Conservation (phyloP, 306 rosid genomes). For the Sesbania bispinosa region DNA sequence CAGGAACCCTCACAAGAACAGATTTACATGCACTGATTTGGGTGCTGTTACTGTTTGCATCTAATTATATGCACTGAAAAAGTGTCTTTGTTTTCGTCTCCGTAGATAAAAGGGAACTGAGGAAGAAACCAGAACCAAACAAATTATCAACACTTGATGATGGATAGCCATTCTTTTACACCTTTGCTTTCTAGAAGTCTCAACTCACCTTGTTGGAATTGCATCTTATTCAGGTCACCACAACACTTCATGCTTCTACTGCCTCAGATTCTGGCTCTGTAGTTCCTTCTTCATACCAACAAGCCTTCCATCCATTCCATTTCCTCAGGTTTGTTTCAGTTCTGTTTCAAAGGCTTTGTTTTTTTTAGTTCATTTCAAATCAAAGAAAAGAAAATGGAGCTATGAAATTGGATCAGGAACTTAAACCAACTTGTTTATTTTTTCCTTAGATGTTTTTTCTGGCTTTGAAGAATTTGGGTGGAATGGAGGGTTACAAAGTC, state of each 20-base stretch:
- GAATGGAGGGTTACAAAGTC: conserved; percentile 5
- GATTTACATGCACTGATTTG: not conserved
- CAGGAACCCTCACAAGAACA: not conserved
- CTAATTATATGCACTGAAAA: not conserved
- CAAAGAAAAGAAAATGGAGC: not conserved
- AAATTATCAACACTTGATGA: conserved; percentile 4
- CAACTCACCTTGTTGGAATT: conserved; percentile 19
- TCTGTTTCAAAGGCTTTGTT: not conserved
- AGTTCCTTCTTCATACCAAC: not conserved
- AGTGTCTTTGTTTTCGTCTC: conserved; percentile 26
- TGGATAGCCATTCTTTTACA: conserved; percentile 37
- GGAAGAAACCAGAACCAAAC: conserved; percentile 26
- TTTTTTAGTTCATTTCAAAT: not conserved
- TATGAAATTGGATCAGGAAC: conserved; percentile 7
- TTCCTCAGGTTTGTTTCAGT: not conserved
- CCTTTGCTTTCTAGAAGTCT: conserved; percentile 32
- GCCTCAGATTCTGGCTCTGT: conserved; percentile 23
- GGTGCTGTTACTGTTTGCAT: not conserved
- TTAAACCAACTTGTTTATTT: not conserved
- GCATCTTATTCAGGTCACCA: conserved; percentile 6
- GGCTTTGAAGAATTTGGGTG: conserved; percentile 25
- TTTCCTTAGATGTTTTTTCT: not conserved
- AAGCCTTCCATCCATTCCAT: conserved; percentile 10
- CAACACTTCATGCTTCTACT: conserved; percentile 6
- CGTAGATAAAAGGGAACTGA: conserved; percentile 19